A percentile compares a stretch with the other conserved stretches of the same genome.
Conservation (phyloP, 345 rosid genomes). For the Eucalyptus leucophloia region DNA sequence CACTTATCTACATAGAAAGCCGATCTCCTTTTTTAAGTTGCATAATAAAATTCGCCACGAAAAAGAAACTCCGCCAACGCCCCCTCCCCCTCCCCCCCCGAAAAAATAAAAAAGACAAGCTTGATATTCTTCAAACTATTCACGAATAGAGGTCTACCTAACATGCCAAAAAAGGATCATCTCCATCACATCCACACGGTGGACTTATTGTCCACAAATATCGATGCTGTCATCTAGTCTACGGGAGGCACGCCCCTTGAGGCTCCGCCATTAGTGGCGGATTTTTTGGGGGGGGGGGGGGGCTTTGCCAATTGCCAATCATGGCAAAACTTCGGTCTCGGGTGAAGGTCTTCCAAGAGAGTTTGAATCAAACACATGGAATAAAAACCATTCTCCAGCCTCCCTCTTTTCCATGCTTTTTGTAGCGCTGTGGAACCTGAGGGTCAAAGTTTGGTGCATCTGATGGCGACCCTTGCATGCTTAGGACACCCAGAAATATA, state of each 20-base stretch:
- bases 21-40: not conserved
- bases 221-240: not conserved
- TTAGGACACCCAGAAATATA: not conserved
- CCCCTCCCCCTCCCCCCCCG: no score
- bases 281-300: no score
- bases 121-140: not conserved
- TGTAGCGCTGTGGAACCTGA: not conserved
- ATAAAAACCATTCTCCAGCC: not conserved
- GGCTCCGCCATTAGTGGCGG: not conserved
- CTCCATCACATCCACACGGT: not conserved
- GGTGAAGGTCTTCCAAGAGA: not conserved
- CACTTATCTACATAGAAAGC: not conserved
- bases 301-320: not conserved
- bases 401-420: not conserved
- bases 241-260: not conserved
- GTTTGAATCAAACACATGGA: not conserved
- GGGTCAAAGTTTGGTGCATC: not conserved
- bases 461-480: not conserved
- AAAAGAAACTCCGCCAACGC: no score
- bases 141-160: not conserved
- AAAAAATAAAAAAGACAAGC: no score
- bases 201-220: not conserved
- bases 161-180: not conserved
- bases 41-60: not conserved
- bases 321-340: not conserved